Evolutionary conservation across 495 filamentous ascomycete species (phyloP).

Genomic region (Cudoniella acicularis): DNA sequence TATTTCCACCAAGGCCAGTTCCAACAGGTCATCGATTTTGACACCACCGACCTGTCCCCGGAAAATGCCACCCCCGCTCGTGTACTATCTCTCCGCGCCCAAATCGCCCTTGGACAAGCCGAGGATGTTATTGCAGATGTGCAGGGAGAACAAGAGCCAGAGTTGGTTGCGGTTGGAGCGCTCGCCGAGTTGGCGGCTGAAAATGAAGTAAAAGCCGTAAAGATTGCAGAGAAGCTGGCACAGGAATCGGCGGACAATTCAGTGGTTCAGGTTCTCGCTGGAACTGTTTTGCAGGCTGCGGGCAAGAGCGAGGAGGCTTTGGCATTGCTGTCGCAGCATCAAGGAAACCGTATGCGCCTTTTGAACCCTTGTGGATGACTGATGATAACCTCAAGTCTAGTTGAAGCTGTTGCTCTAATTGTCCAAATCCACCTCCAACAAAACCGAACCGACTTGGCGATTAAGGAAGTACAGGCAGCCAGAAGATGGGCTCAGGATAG

Average conservation of each 20-base stretch:
- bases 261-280: conserved; percentile 76
- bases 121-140: conserved; percentile 67
- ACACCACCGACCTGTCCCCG: conserved; percentile 67
- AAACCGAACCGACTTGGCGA: conserved; percentile 83
- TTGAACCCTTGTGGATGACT: conserved; percentile 3
- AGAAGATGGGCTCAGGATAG: conserved; percentile 95
- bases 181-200: conserved; percentile 66
- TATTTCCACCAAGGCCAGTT: conserved; percentile 93
- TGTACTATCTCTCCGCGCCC: conserved; percentile 74
- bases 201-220: conserved; percentile 55
- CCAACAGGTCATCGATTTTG: conserved; percentile 74
- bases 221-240: conserved; percentile 62
- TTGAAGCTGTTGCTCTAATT: conserved; percentile 65
- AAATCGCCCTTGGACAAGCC: conserved; percentile 74
- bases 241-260: conserved; percentile 64
- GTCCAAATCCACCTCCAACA: conserved; percentile 90
- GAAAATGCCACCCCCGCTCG: conserved; percentile 76
- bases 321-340: conserved; percentile 70
- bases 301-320: conserved; percentile 83
- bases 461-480: conserved; percentile 86
- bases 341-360: conserved; percentile 88
- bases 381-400: conserved; percentile 28
- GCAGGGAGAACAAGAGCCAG: conserved; percentile 61
- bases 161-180: conserved; percentile 73
- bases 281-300: conserved; percentile 70